Evolutionary conservation across 139 green algal species (phyloP), one percentile per base, ranked within the genome.

Genomic region (Spirogloea muscicola): DNA sequence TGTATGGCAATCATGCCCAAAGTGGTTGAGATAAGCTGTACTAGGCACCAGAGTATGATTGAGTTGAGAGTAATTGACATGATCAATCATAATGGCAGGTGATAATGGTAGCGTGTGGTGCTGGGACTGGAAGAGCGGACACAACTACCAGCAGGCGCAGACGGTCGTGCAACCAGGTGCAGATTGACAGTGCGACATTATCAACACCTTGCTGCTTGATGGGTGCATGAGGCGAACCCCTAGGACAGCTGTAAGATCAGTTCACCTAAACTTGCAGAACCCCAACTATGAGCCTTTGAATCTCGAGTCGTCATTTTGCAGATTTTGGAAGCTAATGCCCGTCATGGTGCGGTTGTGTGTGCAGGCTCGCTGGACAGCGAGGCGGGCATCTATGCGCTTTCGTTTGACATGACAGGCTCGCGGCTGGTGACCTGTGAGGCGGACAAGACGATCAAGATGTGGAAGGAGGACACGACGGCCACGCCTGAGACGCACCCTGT

Each of bases 391-490:
- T 94, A 88, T 42, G 88, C 86, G 3, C 77, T 81, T 49, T 51
- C 82, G 1, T 95, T 93, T 79, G 90, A 95, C 69, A 3, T 72
- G 42, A 91, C 85, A 13, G 90, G 90, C 39, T 82, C 81, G 0
- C 86, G 91, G 2, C 85, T 97, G 60, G 74, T 96, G 2, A 94
- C 91, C 0, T 89, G 84, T 48, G 91, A 95, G 80, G 93, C 89
- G 1, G 93, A 98, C 85, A 98, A 98, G 85, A 96, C 91, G 10
- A 89, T 98, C 72, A 97, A 97, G 80, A 92, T 98, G 86, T 98
- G 89, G 89, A 91, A 92, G 65, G 88, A 96, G 49, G 93, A 96
- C 66, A 76, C 86, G 49, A 58, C 76, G 1, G 94, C 93, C 18
- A 96, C 92, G 1, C 87, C 84, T 3, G 89, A 96, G 44, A 91